phyloP scores from a whole-genome alignment of 176 grass and related monocot species.

The Phragmites australis region DNA sequence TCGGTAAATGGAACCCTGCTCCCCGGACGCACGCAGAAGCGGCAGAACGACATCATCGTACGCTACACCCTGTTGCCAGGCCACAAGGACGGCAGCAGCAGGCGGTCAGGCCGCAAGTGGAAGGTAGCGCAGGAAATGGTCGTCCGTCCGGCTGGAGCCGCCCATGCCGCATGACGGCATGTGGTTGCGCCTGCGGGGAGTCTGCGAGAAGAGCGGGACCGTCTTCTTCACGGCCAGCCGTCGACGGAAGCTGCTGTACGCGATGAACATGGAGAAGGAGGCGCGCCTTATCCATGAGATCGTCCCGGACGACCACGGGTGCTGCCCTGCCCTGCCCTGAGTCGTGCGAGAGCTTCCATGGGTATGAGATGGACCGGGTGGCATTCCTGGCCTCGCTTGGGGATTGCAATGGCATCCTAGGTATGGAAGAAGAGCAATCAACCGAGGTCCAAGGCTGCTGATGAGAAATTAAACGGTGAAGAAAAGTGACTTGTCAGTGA shows the following conservation, averaged over 20 bases:
- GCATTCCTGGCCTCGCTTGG: neutral
- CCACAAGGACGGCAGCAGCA: too few species aligned
- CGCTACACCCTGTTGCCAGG: too few species aligned
- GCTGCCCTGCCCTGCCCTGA: neutral
- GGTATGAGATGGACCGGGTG: neutral
- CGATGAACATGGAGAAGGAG: neutral
- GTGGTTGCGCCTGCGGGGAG: neutral
- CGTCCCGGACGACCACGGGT: neutral
- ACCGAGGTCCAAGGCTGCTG: too few species aligned
- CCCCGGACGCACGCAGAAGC: too few species aligned
- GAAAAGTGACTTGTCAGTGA: too few species aligned
- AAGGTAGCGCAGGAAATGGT: too few species aligned
- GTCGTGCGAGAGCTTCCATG: neutral
- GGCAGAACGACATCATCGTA: too few species aligned
- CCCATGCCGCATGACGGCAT: neutral
- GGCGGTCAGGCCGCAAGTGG: too few species aligned
- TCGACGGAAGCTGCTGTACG: neutral
- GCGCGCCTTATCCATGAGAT: neutral
- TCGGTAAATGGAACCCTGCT: too few species aligned
- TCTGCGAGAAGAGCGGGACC: neutral
- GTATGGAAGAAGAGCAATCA: too few species aligned
- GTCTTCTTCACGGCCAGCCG: neutral
- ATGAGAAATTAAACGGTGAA: too few species aligned
- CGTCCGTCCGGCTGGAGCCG: neutral
- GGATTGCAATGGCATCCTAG: too few species aligned